These are phyloP conservation scores for Lachnellula subtilissima DNA, from an alignment of 2,329 filamentous ascomycete species.

Conservation along the genomic window DNA sequence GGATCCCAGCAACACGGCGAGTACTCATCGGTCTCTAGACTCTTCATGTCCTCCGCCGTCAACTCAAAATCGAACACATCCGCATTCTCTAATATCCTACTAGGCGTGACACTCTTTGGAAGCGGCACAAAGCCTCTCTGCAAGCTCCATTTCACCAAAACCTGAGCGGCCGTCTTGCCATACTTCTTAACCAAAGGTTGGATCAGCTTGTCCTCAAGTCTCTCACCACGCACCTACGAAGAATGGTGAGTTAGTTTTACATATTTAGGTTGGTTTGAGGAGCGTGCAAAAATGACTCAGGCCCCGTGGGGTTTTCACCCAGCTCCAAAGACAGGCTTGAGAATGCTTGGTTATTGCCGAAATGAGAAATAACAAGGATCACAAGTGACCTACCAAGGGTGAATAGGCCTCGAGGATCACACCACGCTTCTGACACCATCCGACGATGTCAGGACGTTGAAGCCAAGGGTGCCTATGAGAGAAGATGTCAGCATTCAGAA, in stretches of 20 bases:
- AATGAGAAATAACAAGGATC: too few relatives aligned
- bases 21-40: conserved; percentile 47
- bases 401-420: conserved; percentile 61
- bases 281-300: too few relatives aligned
- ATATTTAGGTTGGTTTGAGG: too few relatives aligned
- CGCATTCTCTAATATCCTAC: conserved; percentile 61
- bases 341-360: too few relatives aligned
- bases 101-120: conserved; percentile 67
- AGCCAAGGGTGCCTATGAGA: conserved; percentile 68
- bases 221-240: conserved; percentile 51
- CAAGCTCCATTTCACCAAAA: conserved; percentile 75
- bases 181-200: conserved; percentile 65
- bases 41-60: conserved; percentile 46
- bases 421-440: conserved; percentile 65
- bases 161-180: conserved; percentile 67
- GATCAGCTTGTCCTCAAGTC: conserved; percentile 64
- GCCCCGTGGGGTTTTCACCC: too few relatives aligned
- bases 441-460: conserved; percentile 68
- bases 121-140: conserved; percentile 72
- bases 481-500: neutral
- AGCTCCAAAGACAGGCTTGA: too few relatives aligned
- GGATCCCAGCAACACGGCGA: conserved; percentile 55
- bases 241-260: too few relatives aligned
- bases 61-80: conserved; percentile 52
- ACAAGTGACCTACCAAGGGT: conserved; percentile 39